A percentile compares a stretch with the other conserved stretches of the same genome.
Conservation (phyloP, 2,329 filamentous ascomycete genomes). For the Trichoderma asperellum region DNA sequence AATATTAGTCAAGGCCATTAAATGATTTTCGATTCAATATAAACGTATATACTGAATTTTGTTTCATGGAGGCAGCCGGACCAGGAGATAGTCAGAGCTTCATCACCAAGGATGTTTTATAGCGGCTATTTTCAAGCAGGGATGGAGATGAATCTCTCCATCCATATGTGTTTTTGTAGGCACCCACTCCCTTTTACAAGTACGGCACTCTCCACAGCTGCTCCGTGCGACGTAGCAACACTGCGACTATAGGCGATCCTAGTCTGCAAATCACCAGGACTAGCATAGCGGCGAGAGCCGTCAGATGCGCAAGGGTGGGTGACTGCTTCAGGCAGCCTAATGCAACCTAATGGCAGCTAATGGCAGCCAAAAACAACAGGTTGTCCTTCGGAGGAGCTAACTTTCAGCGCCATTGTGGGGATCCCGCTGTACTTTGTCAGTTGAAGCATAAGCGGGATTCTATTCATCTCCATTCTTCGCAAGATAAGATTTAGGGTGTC, state of each 20-base stretch:
- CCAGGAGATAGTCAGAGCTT: too few species aligned
- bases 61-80: too few species aligned
- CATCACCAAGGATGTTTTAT: too few species aligned
- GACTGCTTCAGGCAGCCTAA: neutral
- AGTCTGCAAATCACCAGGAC: neutral
- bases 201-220: neutral
- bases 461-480: conserved; percentile 23
- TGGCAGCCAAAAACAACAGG: neutral
- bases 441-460: conserved; percentile 5
- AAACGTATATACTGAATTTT: too few species aligned
- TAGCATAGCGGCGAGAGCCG: neutral
- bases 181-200: neutral
- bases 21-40: too few species aligned
- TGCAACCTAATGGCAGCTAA: neutral
- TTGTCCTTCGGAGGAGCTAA: neutral
- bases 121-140: too few species aligned
- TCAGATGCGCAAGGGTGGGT: neutral
- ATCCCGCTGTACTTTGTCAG: neutral
- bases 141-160: neutral
- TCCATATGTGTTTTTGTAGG: neutral
- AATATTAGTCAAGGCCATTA: too few species aligned
- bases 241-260: too few species aligned
- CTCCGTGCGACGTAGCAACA: too few species aligned
- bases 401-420: neutral
- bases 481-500: neutral